Percentiles rank a stretch among this genome's conserved stretches.
Evolutionary conservation across 2,329 filamentous ascomycete species (phyloP).

Genomic region (Tolypocladium ovalisporum): DNA sequence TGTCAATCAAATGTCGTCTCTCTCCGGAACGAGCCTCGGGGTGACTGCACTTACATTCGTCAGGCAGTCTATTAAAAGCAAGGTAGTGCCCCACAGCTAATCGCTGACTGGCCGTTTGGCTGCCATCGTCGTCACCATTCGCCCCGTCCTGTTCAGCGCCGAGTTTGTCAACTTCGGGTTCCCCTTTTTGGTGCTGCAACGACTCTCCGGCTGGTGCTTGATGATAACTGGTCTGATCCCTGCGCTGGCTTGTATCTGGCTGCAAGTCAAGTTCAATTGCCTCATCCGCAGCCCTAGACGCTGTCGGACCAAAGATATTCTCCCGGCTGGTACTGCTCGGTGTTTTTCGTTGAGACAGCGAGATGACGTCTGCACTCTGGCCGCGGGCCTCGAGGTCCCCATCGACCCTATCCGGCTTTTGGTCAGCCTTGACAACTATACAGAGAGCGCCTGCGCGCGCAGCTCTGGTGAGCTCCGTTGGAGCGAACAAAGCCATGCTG

Average conservation of each 20-base stretch:
- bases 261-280: not conserved
- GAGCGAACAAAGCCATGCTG: conserved; percentile 4
- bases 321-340: not conserved
- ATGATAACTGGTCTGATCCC: not conserved
- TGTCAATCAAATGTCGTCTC: not conserved
- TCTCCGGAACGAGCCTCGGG: not conserved
- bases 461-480: conserved; percentile 2
- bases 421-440: not conserved
- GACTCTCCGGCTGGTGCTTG: not conserved
- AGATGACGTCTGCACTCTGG: not conserved
- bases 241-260: not conserved
- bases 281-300: not conserved
- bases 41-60: not conserved
- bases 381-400: not conserved
- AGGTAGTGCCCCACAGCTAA: not conserved
- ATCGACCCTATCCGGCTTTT: not conserved
- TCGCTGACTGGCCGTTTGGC: not conserved
- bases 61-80: not conserved
- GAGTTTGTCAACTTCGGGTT: not conserved
- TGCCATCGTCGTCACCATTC: not conserved
- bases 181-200: not conserved
- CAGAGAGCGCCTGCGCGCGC: conserved; percentile 4
- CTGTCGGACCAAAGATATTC: not conserved
- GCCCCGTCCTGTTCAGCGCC: not conserved
- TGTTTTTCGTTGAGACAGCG: not conserved